Base-by-base conservation (phyloP, 768 basidiomycete genomes). In the Lactarius indigo region DNA sequence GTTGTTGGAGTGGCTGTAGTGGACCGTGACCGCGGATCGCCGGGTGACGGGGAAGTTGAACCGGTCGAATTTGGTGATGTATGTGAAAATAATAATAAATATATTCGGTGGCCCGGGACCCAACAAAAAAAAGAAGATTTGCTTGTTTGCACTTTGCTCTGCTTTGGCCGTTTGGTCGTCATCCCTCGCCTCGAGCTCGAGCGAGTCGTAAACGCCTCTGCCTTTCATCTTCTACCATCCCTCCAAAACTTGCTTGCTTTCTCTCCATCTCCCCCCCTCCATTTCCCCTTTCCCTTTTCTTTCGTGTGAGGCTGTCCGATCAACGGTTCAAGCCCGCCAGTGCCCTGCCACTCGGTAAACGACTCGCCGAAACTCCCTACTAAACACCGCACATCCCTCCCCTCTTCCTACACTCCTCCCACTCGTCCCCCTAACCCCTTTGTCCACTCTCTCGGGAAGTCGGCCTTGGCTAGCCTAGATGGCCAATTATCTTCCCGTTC, bases 401-500 rank as follows among this genome's bases (percentile, higher is more conserved):
- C 35, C 28, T 30, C 26, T n/a, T 37, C n/a, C 15, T 41, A 35
- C 54, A 58, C 30, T 41, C 12, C 20, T 28, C 23, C 52, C 50
- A 18, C 31, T 12, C 15, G 26, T n/a, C 30, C 26, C 26, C 26
- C 26, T 59, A n/a, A 12, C 57, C 18, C 28, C 42, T 28, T 23
- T 39, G 20, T 30, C 26, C 13, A 37, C 66, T 20, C 33, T 15
- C 50, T 6, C 26, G 18, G 50, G 9, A 9, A 23, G 47, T 23
- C 37, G 20, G 60, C 26, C 35, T 63, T n/a, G 20, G 61, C 39
- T 12, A 56, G 13, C 17, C 8, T 47, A 47, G 77, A 88, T 88
- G 87, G 80, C 88, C 60, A 84, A 83, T 77, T 89, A 88, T 71
- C 83, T 89, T 30, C 89, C 90, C 58, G 84, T 88, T 73, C 82